A percentile compares a stretch with the other conserved stretches of the same genome.
Evolutionary conservation across 768 basidiomycete species (phyloP).

Genomic region (Gautieria morchelliformis): DNA sequence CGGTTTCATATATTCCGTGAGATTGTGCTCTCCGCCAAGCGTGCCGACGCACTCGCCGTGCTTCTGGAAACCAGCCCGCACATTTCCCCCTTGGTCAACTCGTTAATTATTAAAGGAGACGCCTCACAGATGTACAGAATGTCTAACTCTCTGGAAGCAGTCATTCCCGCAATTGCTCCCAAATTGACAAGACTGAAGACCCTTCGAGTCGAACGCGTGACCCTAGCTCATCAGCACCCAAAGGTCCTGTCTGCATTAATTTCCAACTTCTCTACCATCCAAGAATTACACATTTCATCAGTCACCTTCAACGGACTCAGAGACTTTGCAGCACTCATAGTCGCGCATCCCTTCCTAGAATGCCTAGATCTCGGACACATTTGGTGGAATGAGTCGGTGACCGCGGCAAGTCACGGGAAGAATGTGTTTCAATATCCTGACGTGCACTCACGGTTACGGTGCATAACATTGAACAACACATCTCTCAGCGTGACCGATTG

Average conservation of each 20-base stretch:
- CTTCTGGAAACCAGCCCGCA: neutral
- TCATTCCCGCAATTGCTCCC: neutral
- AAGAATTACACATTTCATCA: neutral
- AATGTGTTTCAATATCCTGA: neutral
- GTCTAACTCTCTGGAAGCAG: neutral
- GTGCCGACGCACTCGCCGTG: neutral
- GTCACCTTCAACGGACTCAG: neutral
- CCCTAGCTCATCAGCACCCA: neutral
- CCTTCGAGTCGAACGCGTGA: neutral
- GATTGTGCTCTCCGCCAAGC: neutral
- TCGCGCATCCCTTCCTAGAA: neutral
- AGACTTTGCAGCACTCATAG: neutral
- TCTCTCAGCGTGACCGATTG: neutral
- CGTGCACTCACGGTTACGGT: neutral
- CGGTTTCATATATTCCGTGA: constrained; percentile 30
- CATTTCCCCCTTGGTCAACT: neutral
- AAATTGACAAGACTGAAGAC: neutral
- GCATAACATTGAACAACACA: neutral
- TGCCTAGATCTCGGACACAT: neutral
- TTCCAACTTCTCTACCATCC: neutral
- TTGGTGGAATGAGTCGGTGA: neutral
- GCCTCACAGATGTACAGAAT: neutral
- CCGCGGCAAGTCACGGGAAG: neutral
- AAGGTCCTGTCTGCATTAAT: neutral
- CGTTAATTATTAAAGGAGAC: neutral